Conservation (phyloP, 768 basidiomycete genomes). For the Lactarius sanguifluus region DNA sequence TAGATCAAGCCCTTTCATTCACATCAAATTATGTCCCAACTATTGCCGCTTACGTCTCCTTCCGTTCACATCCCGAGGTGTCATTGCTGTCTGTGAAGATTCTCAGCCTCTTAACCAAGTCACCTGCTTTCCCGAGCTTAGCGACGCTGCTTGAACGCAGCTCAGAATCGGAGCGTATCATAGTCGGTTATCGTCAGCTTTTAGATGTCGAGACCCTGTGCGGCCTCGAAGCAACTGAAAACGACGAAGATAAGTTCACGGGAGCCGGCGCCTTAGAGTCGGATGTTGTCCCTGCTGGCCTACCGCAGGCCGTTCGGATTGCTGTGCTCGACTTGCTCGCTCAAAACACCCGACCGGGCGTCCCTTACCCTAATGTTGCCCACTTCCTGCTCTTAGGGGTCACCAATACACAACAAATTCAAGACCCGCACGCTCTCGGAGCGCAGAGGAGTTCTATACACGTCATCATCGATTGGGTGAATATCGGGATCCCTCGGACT, state of each 20-base stretch:
- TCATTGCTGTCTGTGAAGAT: slow-evolving; percentile 78
- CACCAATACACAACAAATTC: slow-evolving; percentile 61
- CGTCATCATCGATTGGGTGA: slow-evolving; percentile 75
- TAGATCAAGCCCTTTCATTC: slow-evolving; percentile 75
- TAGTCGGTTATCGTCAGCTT: slow-evolving; percentile 71
- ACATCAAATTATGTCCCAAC: slow-evolving; percentile 72
- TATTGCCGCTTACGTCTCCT: slow-evolving; percentile 77
- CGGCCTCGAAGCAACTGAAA: slow-evolving; percentile 60
- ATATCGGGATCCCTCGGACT: slow-evolving; percentile 63
- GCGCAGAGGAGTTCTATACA: slow-evolving; percentile 73
- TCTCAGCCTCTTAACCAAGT: slow-evolving; percentile 62
- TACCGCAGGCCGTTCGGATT: slow-evolving; percentile 69
- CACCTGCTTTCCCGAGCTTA: slow-evolving; percentile 67
- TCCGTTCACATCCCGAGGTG: slow-evolving; percentile 69
- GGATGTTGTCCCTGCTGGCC: slow-evolving; percentile 44
- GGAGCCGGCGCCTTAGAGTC: slow-evolving; percentile 72
- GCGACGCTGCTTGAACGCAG: slow-evolving; percentile 79
- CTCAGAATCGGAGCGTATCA: slow-evolving; percentile 79
- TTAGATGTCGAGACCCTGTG: slow-evolving; percentile 61
- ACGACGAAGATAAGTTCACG: slow-evolving; percentile 57
- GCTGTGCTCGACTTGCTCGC: slow-evolving; percentile 82
- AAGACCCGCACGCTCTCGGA: slow-evolving; percentile 76
- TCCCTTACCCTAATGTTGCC: slow-evolving; percentile 76
- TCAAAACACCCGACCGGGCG: slow-evolving; percentile 62
- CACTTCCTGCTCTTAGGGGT: slow-evolving; percentile 82